phyloP scores from a whole-genome alignment of 179 eudicot species.

The Drosera spatulata region DNA sequence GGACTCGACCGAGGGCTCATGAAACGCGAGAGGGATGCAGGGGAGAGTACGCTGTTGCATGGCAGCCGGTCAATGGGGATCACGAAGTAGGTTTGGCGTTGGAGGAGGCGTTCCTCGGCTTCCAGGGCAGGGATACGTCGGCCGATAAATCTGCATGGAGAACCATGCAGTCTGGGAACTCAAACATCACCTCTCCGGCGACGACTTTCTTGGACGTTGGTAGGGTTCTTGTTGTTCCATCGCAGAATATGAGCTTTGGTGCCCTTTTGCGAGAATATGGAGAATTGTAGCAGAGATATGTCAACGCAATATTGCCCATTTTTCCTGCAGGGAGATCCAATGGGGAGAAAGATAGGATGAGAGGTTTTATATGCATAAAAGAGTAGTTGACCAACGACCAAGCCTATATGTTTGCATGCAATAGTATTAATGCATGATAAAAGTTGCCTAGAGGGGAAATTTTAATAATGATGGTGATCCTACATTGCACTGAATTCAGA shows the following conservation, averaged over 20 bases:
- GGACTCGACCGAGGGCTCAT: constrained; percentile 10
- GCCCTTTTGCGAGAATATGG: not conserved
- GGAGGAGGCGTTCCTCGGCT: constrained; percentile 43
- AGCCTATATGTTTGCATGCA: too few species aligned
- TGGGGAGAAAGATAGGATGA: too few species aligned
- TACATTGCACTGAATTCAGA: too few species aligned
- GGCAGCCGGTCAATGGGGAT: constrained; percentile 61
- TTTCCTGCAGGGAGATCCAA: too few species aligned
- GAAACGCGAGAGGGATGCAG: constrained; percentile 42
- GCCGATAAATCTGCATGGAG: constrained; percentile 82
- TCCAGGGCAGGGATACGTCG: constrained; percentile 54
- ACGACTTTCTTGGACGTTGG: constrained; percentile 17
- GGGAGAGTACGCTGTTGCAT: constrained; percentile 25
- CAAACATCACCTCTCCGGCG: constrained; percentile 89
- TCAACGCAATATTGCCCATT: too few species aligned
- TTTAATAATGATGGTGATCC: too few species aligned
- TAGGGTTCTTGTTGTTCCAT: constrained; percentile 46
- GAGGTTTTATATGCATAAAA: too few species aligned
- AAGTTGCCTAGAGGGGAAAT: too few species aligned
- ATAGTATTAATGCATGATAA: too few species aligned
- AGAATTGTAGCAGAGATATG: too few species aligned
- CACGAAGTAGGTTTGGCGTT: constrained; percentile 59
- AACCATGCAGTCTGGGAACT: constrained; percentile 71
- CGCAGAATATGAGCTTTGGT: constrained; percentile 43
- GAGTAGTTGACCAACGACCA: too few species aligned